A percentile compares a stretch with the other conserved stretches of the same genome.
Evolutionary conservation across 2,329 filamentous ascomycete species (phyloP).

Genomic region (Cercospora sp.): DNA sequence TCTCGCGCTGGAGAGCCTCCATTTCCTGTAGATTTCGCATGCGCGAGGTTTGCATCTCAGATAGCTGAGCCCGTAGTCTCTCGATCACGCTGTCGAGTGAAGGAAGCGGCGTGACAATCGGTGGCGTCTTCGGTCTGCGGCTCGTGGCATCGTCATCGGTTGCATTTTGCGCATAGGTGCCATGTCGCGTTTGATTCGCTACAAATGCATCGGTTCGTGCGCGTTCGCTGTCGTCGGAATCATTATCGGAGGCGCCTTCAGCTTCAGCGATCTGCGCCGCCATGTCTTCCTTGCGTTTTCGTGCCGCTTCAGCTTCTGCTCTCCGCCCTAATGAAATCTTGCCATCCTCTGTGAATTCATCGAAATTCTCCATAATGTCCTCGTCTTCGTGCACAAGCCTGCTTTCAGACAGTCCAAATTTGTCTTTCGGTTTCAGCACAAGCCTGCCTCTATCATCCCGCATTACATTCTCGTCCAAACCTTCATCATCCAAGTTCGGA

Average conservation of each 20-base stretch:
- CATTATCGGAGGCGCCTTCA: constrained; percentile 30
- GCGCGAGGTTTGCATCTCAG: constrained; percentile 61
- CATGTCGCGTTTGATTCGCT: constrained; percentile 78
- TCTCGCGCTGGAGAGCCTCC: constrained; percentile 67
- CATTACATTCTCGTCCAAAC: constrained; percentile 44
- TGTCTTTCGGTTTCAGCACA: constrained; percentile 57
- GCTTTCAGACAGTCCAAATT: constrained; percentile 59
- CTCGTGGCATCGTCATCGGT: constrained; percentile 12
- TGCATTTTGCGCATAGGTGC: constrained; percentile 61
- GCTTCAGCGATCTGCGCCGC: constrained; percentile 78
- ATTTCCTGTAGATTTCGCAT: constrained; percentile 62
- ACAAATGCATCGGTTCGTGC: constrained; percentile 78
- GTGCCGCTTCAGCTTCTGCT: constrained; percentile 70
- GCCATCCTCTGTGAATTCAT: constrained; percentile 73
- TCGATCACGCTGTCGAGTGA: constrained; percentile 67
- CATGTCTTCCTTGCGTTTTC: constrained; percentile 70
- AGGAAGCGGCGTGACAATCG: constrained; percentile 76
- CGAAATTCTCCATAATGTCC: constrained; percentile 89
- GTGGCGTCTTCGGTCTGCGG: constrained; percentile 37
- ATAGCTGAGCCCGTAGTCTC: constrained; percentile 61
- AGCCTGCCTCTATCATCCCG: constrained; percentile 46
- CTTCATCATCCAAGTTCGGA: constrained; percentile 46
- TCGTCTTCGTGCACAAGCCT: constrained; percentile 83
- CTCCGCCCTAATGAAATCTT: constrained; percentile 74
- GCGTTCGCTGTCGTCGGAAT: constrained; percentile 62